Base-by-base conservation (phyloP, 768 basidiomycete genomes). In the Calocybe indica region DNA sequence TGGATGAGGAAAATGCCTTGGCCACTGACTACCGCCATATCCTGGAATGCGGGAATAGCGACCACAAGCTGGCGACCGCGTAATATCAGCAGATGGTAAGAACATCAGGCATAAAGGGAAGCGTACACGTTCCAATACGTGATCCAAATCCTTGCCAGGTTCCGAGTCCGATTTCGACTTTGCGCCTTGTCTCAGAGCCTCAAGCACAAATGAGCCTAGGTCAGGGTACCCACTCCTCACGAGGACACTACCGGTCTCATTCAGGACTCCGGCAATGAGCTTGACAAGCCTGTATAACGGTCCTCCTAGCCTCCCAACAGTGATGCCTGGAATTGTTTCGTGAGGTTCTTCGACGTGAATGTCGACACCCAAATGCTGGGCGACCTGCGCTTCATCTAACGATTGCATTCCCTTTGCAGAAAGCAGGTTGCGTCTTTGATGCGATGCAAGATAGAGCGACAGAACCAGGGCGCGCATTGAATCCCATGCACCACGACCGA, bases 401-500 rank as follows among this genome's bases (percentile, higher is more conserved):
- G 63, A 56, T 48, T 69, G 65, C 73, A 94, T 80, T 33, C 88
- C 88, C 47, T 69, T 65, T 1, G 90, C 80, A 30, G 83, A 80
- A 14, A 92, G 71, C 10, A 82, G 59, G 58, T 86, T 79, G 15
- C 73, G 75, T 43, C 69, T 74, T 15, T 77, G 78, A 7, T 72
- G 62, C 6, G 76, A 66, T 4, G 85, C 83, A 52, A 93, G 72
- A 64, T 84, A 90, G 53, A 90, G 65, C 10, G 81, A 76, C 56
- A 92, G 80, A 30, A 79, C 71, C 43, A 94, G 75, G 2, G 81
- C 83, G 44, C 85, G 77, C 57, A 92, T 87, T 47, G 79, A 81
- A 62, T 93, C 88, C 77, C 83, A 92, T 52, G 89, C 88, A 14
- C 91, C 90, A 37, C 88, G 80, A 10, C 83, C 80, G 2, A 85